Conservation (phyloP, 192 early-diverging fungal species). For the Geranomyces variabilis region DNA sequence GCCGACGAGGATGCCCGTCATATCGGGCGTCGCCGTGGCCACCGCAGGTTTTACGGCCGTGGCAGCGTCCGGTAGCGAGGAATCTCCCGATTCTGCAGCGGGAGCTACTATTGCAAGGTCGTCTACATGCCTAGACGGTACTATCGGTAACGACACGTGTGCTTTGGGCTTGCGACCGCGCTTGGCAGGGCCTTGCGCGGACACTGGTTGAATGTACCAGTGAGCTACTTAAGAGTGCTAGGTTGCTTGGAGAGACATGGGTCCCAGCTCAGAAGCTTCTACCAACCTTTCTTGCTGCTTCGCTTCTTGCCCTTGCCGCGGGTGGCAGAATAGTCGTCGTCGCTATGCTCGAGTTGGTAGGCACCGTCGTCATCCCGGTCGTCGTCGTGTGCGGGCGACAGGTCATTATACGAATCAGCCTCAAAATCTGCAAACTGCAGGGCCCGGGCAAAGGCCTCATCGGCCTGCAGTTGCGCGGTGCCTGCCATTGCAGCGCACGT, state of each 20-base stretch:
- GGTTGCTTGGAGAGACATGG: neutral
- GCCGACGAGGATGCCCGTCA: slow-evolving; percentile 63
- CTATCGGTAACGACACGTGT: neutral
- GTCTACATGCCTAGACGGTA: neutral
- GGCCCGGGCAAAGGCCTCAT: slow-evolving; percentile 20
- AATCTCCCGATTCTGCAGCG: neutral
- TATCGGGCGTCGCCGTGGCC: neutral
- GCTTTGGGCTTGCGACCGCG: slow-evolving; percentile 16
- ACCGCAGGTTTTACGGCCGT: neutral
- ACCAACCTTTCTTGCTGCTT: neutral
- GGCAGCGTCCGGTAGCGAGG: neutral
- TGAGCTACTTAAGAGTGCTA: neutral
- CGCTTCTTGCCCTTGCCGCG: slow-evolving; percentile 2
- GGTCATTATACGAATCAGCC: neutral
- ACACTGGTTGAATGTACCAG: neutral
- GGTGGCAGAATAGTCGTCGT: slow-evolving; percentile 24
- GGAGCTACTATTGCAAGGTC: neutral
- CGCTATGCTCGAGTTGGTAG: neutral
- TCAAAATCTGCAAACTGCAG: slow-evolving; percentile 10
- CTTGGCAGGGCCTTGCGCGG: neutral
- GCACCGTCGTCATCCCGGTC: neutral
- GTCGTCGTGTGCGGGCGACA: neutral
- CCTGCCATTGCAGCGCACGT: no score
- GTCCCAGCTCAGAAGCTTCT: neutral
- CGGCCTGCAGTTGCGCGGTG: neutral